phyloP scores from a whole-genome alignment of 2,329 filamentous ascomycete genomes.

The Penicillium corylophilum region DNA sequence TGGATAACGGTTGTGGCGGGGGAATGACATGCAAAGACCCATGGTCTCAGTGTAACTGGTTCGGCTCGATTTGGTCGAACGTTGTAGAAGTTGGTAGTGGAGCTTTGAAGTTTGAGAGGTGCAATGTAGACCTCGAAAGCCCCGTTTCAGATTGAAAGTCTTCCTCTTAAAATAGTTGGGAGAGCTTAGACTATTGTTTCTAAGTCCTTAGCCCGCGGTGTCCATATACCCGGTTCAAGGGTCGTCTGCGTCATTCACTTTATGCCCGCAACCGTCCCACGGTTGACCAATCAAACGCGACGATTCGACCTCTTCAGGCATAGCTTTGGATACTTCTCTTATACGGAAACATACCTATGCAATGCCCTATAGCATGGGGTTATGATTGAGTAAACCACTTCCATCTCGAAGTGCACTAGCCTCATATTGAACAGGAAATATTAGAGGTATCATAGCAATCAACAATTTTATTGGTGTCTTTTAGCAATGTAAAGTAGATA shows the following conservation, averaged over 20 bases:
- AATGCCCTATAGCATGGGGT: no score
- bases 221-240: background rate
- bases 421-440: no score
- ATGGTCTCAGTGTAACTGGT: background rate
- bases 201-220: background rate
- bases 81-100: background rate
- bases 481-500: no score
- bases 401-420: no score
- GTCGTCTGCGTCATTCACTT: background rate
- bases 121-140: background rate
- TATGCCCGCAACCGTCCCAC: background rate
- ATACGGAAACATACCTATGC: background rate
- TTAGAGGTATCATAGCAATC: no score
- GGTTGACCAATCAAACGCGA: background rate
- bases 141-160: background rate
- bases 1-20: slow-evolving; percentile 3
- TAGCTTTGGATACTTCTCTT: background rate
- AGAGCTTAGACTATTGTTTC: background rate
- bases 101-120: background rate
- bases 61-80: no score
- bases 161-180: background rate
- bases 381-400: no score
- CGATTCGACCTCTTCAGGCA: background rate
- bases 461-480: no score
- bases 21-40: slow-evolving; percentile 19